Evolutionary conservation across 805 yeast genomes (phyloP), one percentile per base, ranked within the genome.

Genomic region (Kuraishia floccosa): DNA sequence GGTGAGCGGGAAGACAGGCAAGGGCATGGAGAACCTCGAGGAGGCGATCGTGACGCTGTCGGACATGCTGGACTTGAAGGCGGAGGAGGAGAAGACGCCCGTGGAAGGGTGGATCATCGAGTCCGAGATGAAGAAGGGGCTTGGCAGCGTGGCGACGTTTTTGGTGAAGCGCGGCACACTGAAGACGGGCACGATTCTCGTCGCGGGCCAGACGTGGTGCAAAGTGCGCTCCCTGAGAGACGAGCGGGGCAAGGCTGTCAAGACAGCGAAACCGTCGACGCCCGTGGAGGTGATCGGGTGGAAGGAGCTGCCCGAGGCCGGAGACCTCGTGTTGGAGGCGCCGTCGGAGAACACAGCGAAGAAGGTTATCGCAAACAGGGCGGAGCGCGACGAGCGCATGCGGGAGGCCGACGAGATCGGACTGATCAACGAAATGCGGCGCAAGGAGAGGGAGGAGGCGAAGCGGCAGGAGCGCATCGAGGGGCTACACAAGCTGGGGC

Each of bases 261-360:
- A 73, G 35, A 36, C 51, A 19, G 96, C 94, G 0, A 71, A 73
- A 1, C 97, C 98, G 0, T 78, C 95, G 0, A 76, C 81, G 6
- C 96, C 97, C 0, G 93, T 84, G 1, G 94, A 85, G 44, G 64
- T 91, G 6, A 68, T 83, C 49, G 98, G 98, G 1, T 91, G 98
- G 98, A 86, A 81, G 48, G 87, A 76, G 22, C 56, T 87, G 23
- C 97, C 97, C 0, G 82, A 72, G 31, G 91, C 94, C 8, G 98
- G 98, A 7, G 95, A 85, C 39, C 72, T 72, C 39, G 74, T 83
- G 1, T 49, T 89, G 4, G 79, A 85, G 48, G 93, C 91, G 9
- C 69, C 70, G 38, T 72, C 56, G 43, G 96, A 87, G 49, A 60
- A 71, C 10, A 52, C 63, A 22, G 95, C 94, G 6, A 85, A 84